Evolutionary conservation across 164 flowering plant species (phyloP).

Genomic region (Vitis cinerea): DNA sequence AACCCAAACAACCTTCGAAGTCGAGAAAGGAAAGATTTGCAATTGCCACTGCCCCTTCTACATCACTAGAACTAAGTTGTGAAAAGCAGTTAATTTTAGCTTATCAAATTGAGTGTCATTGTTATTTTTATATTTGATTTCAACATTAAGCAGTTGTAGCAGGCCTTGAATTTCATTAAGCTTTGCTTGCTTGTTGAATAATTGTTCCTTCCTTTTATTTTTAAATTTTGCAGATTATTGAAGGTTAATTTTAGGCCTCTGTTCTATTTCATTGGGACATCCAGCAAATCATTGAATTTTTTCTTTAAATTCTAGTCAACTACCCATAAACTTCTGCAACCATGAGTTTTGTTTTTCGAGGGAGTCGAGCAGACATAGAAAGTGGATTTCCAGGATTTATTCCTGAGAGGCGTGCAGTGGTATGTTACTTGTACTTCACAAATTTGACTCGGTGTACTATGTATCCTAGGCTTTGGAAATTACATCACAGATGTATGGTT

Average conservation of each 20-base stretch:
- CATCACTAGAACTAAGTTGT: too few species aligned
- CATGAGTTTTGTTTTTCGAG: conserved; percentile 88
- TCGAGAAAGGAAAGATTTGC: too few species aligned
- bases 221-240: conserved; percentile 4
- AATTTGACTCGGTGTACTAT: background rate
- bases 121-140: too few species aligned
- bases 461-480: background rate
- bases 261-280: background rate
- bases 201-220: background rate
- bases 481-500: background rate
- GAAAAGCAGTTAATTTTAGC: too few species aligned
- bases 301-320: background rate
- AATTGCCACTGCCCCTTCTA: too few species aligned
- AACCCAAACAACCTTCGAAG: too few species aligned
- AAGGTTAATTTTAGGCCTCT: background rate
- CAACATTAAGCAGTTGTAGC: too few species aligned
- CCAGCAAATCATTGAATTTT: background rate
- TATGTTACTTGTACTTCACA: conserved; percentile 21
- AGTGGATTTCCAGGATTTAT: conserved; percentile 66
- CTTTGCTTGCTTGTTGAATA: background rate
- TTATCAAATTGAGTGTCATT: too few species aligned
- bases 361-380: conserved; percentile 77
- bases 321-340: conserved; percentile 7
- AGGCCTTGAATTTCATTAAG: background rate
- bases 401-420: conserved; percentile 78